Conservation (phyloP, 1,284 basidiomycete genomes). For the Cystobasidiaceae sp. region DNA sequence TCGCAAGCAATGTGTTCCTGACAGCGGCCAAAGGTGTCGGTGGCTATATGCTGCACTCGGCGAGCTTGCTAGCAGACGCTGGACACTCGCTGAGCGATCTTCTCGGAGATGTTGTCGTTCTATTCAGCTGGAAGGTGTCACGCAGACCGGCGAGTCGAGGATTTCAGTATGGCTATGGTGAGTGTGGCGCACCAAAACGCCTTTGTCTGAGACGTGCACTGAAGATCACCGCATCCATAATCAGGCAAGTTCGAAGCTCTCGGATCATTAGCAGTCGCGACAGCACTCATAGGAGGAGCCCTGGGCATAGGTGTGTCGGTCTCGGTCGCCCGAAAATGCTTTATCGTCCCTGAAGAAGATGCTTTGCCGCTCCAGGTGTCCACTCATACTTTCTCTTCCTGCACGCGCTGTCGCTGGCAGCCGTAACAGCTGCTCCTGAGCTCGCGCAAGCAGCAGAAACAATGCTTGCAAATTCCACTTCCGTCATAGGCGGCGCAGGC, state of each 20-base stretch:
- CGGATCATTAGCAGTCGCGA: constrained; percentile 48
- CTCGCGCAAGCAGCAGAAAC: constrained; percentile 52
- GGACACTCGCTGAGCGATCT: constrained; percentile 89
- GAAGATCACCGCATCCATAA: background rate
- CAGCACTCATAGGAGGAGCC: constrained; percentile 64
- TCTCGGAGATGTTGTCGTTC: constrained; percentile 84
- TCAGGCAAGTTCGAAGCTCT: constrained; percentile 48
- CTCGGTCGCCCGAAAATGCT: background rate
- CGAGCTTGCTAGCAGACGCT: constrained; percentile 86
- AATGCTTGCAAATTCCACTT: constrained; percentile 47
- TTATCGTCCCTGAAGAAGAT: background rate
- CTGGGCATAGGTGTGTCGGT: constrained; percentile 65
- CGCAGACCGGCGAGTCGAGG: constrained; percentile 66
- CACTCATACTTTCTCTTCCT: constrained; percentile 82
- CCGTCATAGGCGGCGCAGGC: constrained; percentile 43
- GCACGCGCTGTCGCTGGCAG: constrained; percentile 60
- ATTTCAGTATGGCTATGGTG: constrained; percentile 65
- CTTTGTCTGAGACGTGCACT: background rate
- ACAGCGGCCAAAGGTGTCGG: constrained; percentile 71
- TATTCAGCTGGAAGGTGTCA: constrained; percentile 85
- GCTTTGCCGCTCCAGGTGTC: constrained; percentile 51
- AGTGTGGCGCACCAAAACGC: constrained; percentile 25
- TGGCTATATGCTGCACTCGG: constrained; percentile 47
- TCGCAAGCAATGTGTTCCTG: constrained; percentile 77
- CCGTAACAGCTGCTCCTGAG: constrained; percentile 57